Conservation (phyloP, 2,329 filamentous ascomycete genomes). For the Penicillium occitanis region DNA sequence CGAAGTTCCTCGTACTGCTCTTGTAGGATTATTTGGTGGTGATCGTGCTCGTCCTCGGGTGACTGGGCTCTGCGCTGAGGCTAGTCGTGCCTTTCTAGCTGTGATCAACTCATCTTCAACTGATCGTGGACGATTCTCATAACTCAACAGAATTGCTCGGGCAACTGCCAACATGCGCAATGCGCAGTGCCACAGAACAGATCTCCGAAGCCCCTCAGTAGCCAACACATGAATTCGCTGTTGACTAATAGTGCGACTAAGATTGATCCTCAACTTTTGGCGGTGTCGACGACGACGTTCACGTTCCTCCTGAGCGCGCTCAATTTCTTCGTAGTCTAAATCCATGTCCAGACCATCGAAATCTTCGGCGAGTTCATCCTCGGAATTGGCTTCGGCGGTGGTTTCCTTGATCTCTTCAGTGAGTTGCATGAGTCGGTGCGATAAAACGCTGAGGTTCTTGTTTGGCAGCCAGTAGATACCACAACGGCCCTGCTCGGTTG, state of each 20-base stretch:
- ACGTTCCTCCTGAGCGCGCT: conserved; percentile 11
- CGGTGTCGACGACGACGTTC: conserved; percentile 27
- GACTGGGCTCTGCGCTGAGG: not conserved
- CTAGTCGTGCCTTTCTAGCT: not conserved
- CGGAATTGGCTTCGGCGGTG: not conserved
- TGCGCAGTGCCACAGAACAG: conserved; percentile 32
- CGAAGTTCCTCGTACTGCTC: not conserved
- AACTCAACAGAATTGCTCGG: conserved; percentile 35
- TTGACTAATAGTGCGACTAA: conserved; percentile 31
- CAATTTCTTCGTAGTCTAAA: conserved; percentile 19
- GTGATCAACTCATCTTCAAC: conserved; percentile 8
- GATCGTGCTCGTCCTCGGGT: not conserved
- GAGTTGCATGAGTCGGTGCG: conserved; percentile 13
- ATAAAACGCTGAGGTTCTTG: conserved; percentile 22
- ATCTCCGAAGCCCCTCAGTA: conserved; percentile 27
- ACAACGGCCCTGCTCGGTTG: conserved; percentile 19
- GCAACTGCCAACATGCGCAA: conserved; percentile 32
- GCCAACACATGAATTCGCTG: conserved; percentile 32
- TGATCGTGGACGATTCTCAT: conserved; percentile 24
- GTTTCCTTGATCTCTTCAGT: not conserved
- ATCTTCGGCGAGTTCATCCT: conserved; percentile 3
- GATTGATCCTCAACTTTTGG: conserved; percentile 28
- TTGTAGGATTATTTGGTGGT: not conserved
- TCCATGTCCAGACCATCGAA: conserved; percentile 8
- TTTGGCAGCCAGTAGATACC: conserved; percentile 35